Base-by-base conservation (phyloP, 106 monocot species). In the Allium sativum region DNA sequence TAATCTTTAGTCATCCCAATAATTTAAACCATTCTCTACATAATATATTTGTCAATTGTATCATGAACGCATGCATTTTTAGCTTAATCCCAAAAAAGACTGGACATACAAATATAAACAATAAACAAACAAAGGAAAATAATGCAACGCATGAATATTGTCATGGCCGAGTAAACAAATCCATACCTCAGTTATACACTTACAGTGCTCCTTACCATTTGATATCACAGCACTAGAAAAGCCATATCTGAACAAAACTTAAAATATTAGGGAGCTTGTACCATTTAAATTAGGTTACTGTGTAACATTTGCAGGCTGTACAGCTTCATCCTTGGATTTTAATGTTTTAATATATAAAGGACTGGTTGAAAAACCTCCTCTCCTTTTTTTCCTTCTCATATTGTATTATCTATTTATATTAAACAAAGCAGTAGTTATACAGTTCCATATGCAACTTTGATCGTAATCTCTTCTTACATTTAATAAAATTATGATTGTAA, bases 311-410 rank as follows among this genome's bases (percentile, higher is more conserved):
- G 96, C 96, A 45, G 87, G 74, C 75, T 96, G 87, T 74, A 96
- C 74, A 50, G 96, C 96, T 60, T 96, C 96, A 16, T 96, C 96
- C 65, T 96, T 90, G 41, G 87, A 78, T 58, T 61, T 84, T 54
- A 96, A 96, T 53, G 65, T 82, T 69, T 82, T 83, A 45, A 96
- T 82, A 82, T n/a, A n/a, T 84, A 91, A 3, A 96, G 77, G 14
- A 96, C 96, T 31, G 96, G 96, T 12, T 90, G 91, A 70, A 96
- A 96, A 67, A 91, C 84, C 77, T 96, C 96, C 60, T 96, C 96
- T 64, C n/a, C n/a, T n/a, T n/a, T n/a, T n/a, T n/a, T n/a, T n/a
- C n/a, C n/a, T n/a, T n/a, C n/a, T n/a, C n/a, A n/a, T n/a, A n/a
- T n/a, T n/a, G n/a, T n/a, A n/a, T n/a, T n/a, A n/a, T n/a, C n/a